Percentiles rank a stretch among this genome's conserved stretches.
phyloP scores from a whole-genome alignment of 306 rosid genomes.

The Potentilla sterilis region DNA sequence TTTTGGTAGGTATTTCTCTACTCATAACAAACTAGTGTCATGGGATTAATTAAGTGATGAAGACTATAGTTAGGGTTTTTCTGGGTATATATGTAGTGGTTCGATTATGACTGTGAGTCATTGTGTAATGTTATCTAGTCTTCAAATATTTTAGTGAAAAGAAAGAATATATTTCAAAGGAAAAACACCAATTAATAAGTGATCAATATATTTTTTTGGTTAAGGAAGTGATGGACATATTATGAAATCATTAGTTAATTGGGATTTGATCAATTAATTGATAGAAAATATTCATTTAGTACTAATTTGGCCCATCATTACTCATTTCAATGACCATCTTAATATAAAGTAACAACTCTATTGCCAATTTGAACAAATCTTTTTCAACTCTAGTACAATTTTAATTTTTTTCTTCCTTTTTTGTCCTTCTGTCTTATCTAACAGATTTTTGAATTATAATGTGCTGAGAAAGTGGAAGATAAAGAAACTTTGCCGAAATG shows the following conservation, averaged over 20 bases:
- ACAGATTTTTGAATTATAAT: no score
- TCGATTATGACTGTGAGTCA: neutral
- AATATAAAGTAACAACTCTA: no score
- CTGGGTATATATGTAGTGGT: neutral
- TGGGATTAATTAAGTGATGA: neutral
- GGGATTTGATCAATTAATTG: slow-evolving; percentile 19
- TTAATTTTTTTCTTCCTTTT: no score
- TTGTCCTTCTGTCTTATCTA: no score
- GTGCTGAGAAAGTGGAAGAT: no score
- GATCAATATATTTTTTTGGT: neutral
- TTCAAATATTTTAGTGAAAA: no score
- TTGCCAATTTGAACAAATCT: no score
- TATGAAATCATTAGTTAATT: slow-evolving; percentile 27
- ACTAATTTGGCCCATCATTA: no score
- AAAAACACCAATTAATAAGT: neutral
- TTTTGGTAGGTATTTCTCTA: slow-evolving; percentile 4
- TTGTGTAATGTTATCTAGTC: neutral
- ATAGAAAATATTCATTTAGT: no score
- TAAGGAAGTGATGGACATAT: neutral
- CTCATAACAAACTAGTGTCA: neutral
- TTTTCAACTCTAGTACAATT: no score
- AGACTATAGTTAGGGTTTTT: slow-evolving; percentile 1
- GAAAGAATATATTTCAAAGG: neutral
- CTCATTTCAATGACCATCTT: no score
- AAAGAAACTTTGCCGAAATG: no score